Evolutionary conservation across 176 grass and related monocot genomes (phyloP), one percentile per base, ranked within the genome.

Genomic region (Saccharum officinarum): DNA sequence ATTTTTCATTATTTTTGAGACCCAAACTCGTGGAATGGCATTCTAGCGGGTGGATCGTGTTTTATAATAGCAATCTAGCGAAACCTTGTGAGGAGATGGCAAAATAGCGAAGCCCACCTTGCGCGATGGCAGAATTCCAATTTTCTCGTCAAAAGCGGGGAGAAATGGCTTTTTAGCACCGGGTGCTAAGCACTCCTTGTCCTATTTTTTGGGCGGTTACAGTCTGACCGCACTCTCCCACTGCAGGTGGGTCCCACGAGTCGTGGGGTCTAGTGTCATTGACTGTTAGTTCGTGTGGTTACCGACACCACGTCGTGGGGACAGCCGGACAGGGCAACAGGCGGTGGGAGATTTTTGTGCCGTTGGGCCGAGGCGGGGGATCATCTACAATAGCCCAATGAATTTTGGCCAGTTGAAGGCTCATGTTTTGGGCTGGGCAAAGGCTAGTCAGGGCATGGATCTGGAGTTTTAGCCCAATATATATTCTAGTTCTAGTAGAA

Each of bases 291-390:
- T 9, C 4, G 14, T 60, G 8, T 40, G 61, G 57, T 23, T 23
- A 36, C 38, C 63, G 12, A 23, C 30, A 5, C 36, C 33, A 16
- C 20, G 67, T 4, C 12, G 75, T 57, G 71, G 20, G 15, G 14
- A 59, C 25, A 60, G 54, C 17, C 54, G 18, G 20, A 23, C 57
- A 60, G 57, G n/a, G 54, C 18, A 57, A 22, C 54, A 33, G 59
- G 36, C 46, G 45, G 83, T 59, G 40, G 69, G 61, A 88, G 69
- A 84, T 88, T 80, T 80, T 78, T 81, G 52, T 14, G 18, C 6
- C 34, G 10, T 2, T 57, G 49, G 55, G 76, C 76, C 55, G 31
- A 12, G 26, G 26, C 4, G 37, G 16, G 72, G 30, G 54, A n/a
- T 18, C 14, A 34, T 28, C 6, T 3, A 13, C 16, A 5, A 11